Evolutionary conservation across 495 filamentous ascomycete genomes (phyloP).

Genomic region (Chaetomidium leptoderma): DNA sequence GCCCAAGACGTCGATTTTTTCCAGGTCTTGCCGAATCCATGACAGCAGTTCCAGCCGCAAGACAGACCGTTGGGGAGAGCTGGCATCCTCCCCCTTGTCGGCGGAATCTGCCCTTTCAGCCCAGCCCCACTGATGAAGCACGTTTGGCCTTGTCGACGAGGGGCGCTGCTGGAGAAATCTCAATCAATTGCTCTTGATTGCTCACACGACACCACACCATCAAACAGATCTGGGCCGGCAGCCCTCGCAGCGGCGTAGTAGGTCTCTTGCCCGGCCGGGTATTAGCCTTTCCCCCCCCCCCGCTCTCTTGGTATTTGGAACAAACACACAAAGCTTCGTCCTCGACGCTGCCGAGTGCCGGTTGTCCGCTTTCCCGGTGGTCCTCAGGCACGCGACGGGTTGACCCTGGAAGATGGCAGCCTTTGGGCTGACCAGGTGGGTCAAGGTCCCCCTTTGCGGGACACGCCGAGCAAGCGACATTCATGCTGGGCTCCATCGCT

Average conservation of each 20-base stretch:
- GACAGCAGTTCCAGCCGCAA: not conserved
- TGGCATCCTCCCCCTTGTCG: not conserved
- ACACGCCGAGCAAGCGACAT: not conserved
- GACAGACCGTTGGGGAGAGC: too few relatives aligned
- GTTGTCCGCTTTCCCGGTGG: not conserved
- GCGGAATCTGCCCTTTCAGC: not conserved
- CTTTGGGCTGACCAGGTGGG: not conserved
- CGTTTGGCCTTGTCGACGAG: not conserved
- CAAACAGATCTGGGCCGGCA: too few relatives aligned
- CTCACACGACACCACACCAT: not conserved
- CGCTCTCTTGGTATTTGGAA: not conserved
- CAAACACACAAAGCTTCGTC: not conserved
- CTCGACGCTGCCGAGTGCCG: not conserved
- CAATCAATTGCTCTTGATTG: not conserved
- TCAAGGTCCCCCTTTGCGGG: not conserved
- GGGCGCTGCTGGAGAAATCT: too few relatives aligned
- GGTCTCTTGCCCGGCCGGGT: too few relatives aligned
- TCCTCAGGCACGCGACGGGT: not conserved
- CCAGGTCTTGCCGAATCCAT: not conserved
- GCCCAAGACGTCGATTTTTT: too few relatives aligned
- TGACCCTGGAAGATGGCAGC: not conserved
- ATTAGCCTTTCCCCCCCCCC: too few relatives aligned
- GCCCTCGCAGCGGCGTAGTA: too few relatives aligned
- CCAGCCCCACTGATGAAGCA: not conserved
- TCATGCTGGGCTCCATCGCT: conserved; percentile 2